Conservation (phyloP, 2,329 filamentous ascomycete species). For the Pyricularia sp. region DNA sequence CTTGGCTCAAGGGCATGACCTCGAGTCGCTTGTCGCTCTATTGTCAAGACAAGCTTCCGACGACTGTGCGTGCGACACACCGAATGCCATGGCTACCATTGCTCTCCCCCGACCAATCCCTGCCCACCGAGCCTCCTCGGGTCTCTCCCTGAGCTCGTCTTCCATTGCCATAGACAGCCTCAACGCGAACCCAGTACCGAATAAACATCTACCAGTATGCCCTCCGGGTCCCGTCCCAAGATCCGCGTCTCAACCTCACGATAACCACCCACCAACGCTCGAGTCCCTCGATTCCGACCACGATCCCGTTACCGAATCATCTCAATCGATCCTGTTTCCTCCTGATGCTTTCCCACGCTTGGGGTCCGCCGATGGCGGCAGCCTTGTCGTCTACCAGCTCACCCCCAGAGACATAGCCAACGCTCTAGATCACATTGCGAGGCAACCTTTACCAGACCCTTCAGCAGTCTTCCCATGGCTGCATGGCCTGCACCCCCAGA, state of each 20-base stretch:
- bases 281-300: slow-evolving; percentile 13
- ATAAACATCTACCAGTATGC: slow-evolving; percentile 83
- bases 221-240: slow-evolving; percentile 58
- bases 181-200: slow-evolving; percentile 46
- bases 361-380: slow-evolving; percentile 25
- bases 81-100: slow-evolving; percentile 38
- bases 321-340: slow-evolving; percentile 60
- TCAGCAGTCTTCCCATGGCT: slow-evolving; percentile 91
- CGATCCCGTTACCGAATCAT: slow-evolving; percentile 34
- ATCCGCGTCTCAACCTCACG: slow-evolving; percentile 26
- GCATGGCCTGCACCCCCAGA: slow-evolving; percentile 80
- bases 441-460: slow-evolving; percentile 72
- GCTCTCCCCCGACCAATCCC: slow-evolving; percentile 27
- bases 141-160: slow-evolving; percentile 16
- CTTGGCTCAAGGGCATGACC: not conserved
- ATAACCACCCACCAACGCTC: slow-evolving; percentile 31
- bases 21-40: not conserved
- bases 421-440: slow-evolving; percentile 62
- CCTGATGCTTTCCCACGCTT: slow-evolving; percentile 47
- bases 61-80: not conserved
- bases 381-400: slow-evolving; percentile 59
- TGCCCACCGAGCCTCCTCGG: slow-evolving; percentile 18
- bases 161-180: slow-evolving; percentile 23
- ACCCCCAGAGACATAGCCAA: slow-evolving; percentile 53
- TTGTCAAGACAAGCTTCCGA: not conserved